Evolutionary conservation across 2,329 filamentous ascomycete genomes (phyloP), one percentile per base, ranked within the genome.

Genomic region (Fusarium marasasianum): DNA sequence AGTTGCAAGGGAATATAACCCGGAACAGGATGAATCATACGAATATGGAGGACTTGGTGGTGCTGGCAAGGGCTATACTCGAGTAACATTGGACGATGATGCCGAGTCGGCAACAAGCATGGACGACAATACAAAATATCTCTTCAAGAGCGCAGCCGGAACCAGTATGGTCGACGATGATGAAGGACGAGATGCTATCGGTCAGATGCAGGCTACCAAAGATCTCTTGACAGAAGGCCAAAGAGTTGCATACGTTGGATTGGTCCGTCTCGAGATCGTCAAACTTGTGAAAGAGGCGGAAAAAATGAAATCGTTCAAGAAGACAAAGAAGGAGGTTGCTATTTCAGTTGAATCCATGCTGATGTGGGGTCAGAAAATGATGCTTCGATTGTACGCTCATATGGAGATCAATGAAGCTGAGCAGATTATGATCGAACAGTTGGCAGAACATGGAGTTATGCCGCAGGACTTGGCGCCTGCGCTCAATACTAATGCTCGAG

Each of bases 331-430:
- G 81, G 86, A 91, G 48, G 81, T 95, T 17, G 87, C 89, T 37
- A 84, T 92, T 69, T 90, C 93, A 1, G 85, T 91, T 17, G 96
- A 98, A 81, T 90, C 91, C 41, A 92, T 94, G 85, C 93, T 93
- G 82, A 98, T 98, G 93, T 99, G 96, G 96, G 91, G 93, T 64
- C 96, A 99, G 82, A 97, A 97, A 85, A 97, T 98, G 89, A 99
- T 99, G 95, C 91, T 98, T 69, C 91, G 96, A 31, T 82, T 99
- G 18, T 99, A 98, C 81, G 86, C 91, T 18, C 96, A 99, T 83
- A 99, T 99, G 96, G 96, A 99, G 69, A 97, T 99, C 78, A 95
- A 92, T 79, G 87, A 92, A 29, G 92, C 90, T 20, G 96, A 99
- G 83, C 96, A 99, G 85, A 87, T 99, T 81, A 99, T 99, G 96